Evolutionary conservation across 129 eudicot species (phyloP), one percentile per base, ranked within the genome.

Genomic region (Arctium lappa): DNA sequence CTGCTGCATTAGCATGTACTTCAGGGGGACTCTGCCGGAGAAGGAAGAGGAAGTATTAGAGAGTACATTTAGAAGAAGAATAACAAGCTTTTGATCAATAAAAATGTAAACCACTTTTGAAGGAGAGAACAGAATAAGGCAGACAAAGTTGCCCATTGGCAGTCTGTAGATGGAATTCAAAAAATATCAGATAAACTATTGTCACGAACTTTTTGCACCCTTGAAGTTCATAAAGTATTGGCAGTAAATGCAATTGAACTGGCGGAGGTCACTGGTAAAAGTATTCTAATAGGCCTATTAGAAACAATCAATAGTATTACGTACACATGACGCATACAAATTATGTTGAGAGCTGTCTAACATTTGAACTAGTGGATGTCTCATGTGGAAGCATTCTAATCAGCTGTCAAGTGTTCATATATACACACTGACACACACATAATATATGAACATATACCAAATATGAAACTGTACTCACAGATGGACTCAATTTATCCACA

Each of bases 1-100:
- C 98, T 37, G 98, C 97, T 60, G 97, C 97, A 84, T 94, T 94
- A 71, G 94, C 94, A 86, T 94, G 98, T 32, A 92, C 98, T 87
- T 94, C 98, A 75, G 98, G 91, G 85, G 97, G 84, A 83, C 86
- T 87, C 98, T 94, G 69, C 38, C 70, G 12, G 34, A 66, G 56
- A 34, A 15, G 60, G 84, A 15, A 80, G 56, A 81, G 16, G 27
- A 60, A 27, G 37, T 32, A n/a, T 53, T 48, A 76, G 0, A 73
- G 70, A 76, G 68, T 60, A 60, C 29, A 60, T n/a, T 16, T 60
- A 8, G 6, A 60, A 60, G 68, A 48, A 60, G 65, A 56, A 56
- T n/a, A 56, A 56, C 65, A 56, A 56, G 8, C 65, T 16, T 56
- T 56, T 56, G 27, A 15, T 56, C 65, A 18, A 50, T 50, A 50